phyloP scores from a whole-genome alignment of 2,329 filamentous ascomycete genomes.

The Xylaria sp. region DNA sequence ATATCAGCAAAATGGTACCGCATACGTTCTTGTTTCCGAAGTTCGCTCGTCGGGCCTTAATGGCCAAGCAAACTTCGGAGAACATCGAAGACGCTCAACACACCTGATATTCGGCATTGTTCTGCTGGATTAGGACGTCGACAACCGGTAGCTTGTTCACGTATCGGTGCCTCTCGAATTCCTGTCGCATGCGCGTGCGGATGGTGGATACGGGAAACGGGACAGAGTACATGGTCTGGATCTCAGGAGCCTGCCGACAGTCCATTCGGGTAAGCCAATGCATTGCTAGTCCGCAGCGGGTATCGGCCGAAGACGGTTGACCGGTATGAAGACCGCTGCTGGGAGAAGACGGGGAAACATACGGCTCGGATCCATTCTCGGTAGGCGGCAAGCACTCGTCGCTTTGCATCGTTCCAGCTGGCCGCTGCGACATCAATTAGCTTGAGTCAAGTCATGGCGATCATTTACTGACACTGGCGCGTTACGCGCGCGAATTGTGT shows the following conservation, averaged over 20 bases:
- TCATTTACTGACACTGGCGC: conserved; percentile 72
- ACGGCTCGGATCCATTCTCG: conserved; percentile 96
- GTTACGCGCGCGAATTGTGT: conserved; percentile 89
- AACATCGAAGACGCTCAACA: conserved; percentile 31
- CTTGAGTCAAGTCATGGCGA: conserved; percentile 17
- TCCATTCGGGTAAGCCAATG: conserved; percentile 27
- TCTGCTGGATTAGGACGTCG: conserved; percentile 90
- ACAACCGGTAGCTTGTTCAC: conserved; percentile 89
- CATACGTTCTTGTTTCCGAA: not conserved
- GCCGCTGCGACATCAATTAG: conserved; percentile 68
- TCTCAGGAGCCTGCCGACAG: conserved; percentile 82
- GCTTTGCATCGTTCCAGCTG: conserved; percentile 89
- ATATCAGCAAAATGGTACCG: conserved; percentile 28
- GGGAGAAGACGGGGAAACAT: conserved; percentile 57
- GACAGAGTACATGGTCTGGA: conserved; percentile 96
- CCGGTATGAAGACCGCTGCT: not conserved
- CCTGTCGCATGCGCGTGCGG: conserved; percentile 92
- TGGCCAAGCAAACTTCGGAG: not conserved
- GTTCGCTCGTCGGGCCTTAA: not conserved
- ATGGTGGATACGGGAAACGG: conserved; percentile 87
- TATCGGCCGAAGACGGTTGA: not conserved
- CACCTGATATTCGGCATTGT: conserved; percentile 94
- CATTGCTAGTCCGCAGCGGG: not conserved
- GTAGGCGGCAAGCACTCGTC: conserved; percentile 88
- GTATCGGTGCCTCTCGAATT: conserved; percentile 95